A percentile compares a stretch with the other conserved stretches of the same genome.
Conservation (phyloP, 768 basidiomycete species). For the Favolaschia claudopus region DNA sequence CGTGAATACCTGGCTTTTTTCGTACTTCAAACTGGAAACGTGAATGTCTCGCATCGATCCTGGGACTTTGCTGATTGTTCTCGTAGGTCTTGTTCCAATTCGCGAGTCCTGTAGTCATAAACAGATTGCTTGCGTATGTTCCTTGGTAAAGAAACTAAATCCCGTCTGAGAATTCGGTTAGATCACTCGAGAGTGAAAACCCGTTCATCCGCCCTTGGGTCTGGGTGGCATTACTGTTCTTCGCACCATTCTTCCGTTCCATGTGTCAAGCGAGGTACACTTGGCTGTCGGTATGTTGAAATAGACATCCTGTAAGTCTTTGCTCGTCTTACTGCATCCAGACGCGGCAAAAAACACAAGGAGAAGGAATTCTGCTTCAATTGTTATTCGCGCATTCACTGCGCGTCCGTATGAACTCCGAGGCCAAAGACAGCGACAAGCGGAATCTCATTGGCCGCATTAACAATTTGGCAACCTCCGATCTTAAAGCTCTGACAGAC, state of each 20-base stretch:
- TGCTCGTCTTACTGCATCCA: neutral
- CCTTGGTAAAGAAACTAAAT: neutral
- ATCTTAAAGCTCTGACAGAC: constrained; percentile 39
- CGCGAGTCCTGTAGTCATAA: constrained; percentile 45
- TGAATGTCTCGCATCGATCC: neutral
- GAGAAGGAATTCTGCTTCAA: constrained; percentile 26
- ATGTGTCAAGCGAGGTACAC: constrained; percentile 50
- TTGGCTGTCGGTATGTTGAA: constrained; percentile 34
- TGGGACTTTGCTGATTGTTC: neutral
- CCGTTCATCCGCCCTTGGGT: constrained; percentile 52
- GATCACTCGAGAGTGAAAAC: constrained; percentile 30
- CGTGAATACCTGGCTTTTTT: constrained; percentile 1
- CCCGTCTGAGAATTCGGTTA: constrained; percentile 47
- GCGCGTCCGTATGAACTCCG: constrained; percentile 56
- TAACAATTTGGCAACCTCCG: constrained; percentile 65
- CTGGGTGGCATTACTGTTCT: constrained; percentile 47
- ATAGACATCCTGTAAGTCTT: neutral
- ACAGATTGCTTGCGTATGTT: constrained; percentile 45
- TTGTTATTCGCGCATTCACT: constrained; percentile 38
- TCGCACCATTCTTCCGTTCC: constrained; percentile 43
- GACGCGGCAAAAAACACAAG: constrained; percentile 12
- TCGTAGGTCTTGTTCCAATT: constrained; percentile 27
- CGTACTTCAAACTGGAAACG: neutral
- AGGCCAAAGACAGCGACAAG: constrained; percentile 21
- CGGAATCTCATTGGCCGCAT: constrained; percentile 62